Evolutionary conservation across 306 rosid genomes (phyloP).

Genomic region (Argentina anserina): DNA sequence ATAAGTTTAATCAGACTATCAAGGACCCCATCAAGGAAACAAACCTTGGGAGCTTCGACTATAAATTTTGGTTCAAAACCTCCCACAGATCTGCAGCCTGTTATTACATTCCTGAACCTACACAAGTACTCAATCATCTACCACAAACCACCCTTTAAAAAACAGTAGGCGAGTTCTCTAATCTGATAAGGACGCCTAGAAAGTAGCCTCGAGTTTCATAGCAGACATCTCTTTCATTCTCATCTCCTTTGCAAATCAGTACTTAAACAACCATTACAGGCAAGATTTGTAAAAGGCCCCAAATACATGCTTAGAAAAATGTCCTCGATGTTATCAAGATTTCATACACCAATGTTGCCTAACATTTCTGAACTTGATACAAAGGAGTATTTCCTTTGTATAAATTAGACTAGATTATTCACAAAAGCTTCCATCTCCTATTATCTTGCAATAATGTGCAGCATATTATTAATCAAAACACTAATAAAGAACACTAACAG

Average conservation of each 20-base stretch:
- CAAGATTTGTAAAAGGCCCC: neutral
- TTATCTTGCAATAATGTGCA: neutral
- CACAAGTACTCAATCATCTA: neutral
- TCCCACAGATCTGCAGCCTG: neutral
- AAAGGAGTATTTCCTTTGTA: neutral
- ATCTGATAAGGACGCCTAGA: neutral
- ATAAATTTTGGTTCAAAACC: neutral
- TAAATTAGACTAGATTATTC: neutral
- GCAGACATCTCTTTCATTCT: neutral
- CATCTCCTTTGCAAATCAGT: neutral
- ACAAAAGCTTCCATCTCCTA: neutral
- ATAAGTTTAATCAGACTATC: neutral
- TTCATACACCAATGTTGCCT: neutral
- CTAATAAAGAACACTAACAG: neutral
- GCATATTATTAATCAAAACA: neutral
- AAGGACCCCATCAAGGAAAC: conserved; percentile 4
- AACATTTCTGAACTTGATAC: neutral
- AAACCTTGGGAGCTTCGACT: neutral
- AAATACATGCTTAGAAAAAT: neutral
- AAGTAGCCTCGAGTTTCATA: neutral
- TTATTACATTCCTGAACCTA: neutral
- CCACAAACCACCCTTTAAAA: neutral
- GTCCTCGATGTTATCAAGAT: neutral
- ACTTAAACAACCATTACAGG: neutral
- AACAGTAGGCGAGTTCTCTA: neutral